phyloP scores from a whole-genome alignment of 2,329 filamentous ascomycete species.

The Cercospora sp. region DNA sequence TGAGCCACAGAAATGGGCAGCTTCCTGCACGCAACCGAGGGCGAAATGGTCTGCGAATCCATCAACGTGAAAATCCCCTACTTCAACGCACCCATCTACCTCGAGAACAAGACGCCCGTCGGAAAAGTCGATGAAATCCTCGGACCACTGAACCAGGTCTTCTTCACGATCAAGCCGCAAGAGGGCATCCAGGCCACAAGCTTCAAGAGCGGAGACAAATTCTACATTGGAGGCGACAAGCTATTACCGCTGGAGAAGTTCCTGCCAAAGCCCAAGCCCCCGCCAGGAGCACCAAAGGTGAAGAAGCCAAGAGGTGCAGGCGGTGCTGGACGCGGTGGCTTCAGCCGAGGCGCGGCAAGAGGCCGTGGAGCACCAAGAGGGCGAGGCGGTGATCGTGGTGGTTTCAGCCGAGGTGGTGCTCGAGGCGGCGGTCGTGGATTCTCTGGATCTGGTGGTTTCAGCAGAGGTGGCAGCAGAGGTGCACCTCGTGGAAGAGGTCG shows the following conservation, averaged over 20 bases:
- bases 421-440: conserved; percentile 19
- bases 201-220: conserved; percentile 96
- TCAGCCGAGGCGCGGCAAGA: conserved; percentile 56
- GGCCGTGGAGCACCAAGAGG: conserved; percentile 54
- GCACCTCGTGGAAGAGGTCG: conserved; percentile 39
- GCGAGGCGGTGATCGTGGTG: conserved; percentile 42
- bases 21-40: conserved; percentile 92
- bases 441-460: conserved; percentile 22
- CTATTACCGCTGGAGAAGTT: conserved; percentile 93
- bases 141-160: conserved; percentile 95
- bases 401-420: conserved; percentile 26
- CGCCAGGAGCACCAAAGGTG: conserved; percentile 63
- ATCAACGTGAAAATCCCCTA: conserved; percentile 95
- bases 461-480: conserved; percentile 27
- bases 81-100: conserved; percentile 98
- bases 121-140: conserved; percentile 98
- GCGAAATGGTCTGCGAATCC: conserved; percentile 96
- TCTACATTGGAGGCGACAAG: conserved; percentile 87
- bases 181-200: conserved; percentile 93
- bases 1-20: conserved; percentile 72
- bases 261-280: conserved; percentile 85
- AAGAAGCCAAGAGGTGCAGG: conserved; percentile 66
- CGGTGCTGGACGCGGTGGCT: conserved; percentile 41
- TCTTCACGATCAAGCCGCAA: conserved; percentile 96
- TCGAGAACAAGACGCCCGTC: conserved; percentile 89